phyloP scores from a whole-genome alignment of 176 grass and related monocot species.

The Melocanna baccifera region DNA sequence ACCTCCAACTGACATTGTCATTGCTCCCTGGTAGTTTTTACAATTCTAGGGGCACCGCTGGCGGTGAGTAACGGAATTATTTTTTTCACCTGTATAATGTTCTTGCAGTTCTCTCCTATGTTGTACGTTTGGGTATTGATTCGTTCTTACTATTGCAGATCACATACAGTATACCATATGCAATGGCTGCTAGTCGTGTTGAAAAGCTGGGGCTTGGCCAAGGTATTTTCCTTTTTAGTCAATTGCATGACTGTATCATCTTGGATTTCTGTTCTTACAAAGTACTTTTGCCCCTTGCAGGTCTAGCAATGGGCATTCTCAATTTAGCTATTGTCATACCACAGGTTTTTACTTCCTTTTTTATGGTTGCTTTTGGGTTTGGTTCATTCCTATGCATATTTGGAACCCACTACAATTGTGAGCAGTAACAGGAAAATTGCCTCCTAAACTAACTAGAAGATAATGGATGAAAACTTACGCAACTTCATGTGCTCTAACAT shows the following conservation, averaged over 20 bases:
- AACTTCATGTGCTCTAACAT: too few relatives aligned
- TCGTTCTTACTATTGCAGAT: constrained; percentile 53
- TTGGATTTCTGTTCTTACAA: constrained; percentile 9
- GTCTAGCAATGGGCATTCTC: too few relatives aligned
- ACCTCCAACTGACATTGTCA: constrained; percentile 65
- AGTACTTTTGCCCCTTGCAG: too few relatives aligned
- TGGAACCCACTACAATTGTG: too few relatives aligned
- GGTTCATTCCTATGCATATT: too few relatives aligned
- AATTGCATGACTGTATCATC: not conserved
- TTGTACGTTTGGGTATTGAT: not conserved
- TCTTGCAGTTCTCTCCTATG: not conserved
- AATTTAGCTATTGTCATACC: too few relatives aligned
- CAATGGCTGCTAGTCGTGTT: constrained; percentile 77
- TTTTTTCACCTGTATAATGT: not conserved
- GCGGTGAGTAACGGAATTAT: constrained; percentile 43
- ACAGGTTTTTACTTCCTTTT: too few relatives aligned
- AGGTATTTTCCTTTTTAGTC: constrained; percentile 44
- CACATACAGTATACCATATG: constrained; percentile 98
- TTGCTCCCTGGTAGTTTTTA: constrained; percentile 71
- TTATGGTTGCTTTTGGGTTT: too few relatives aligned
- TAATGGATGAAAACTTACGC: too few relatives aligned
- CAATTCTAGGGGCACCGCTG: constrained; percentile 76
- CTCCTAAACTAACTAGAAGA: too few relatives aligned
- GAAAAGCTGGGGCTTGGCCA: constrained; percentile 88
- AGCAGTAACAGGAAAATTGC: too few relatives aligned